Evolutionary conservation across 768 basidiomycete species (phyloP).

Genomic region (Boletus tylopilopsis): DNA sequence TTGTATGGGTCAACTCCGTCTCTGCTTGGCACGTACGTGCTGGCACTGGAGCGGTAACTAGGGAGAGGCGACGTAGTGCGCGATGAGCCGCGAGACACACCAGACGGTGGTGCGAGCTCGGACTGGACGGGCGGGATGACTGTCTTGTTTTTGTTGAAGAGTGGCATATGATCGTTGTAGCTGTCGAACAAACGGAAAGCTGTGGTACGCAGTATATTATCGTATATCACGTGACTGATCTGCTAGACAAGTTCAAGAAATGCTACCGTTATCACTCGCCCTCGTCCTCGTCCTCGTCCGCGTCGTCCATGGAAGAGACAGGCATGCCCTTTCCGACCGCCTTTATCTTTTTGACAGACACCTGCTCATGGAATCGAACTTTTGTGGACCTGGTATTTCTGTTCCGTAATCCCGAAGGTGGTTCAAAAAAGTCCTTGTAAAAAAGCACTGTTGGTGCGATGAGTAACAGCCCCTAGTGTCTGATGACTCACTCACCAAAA

Average conservation of each 20-base stretch:
- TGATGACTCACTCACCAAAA: slow-evolving; percentile 36
- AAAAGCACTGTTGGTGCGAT: slow-evolving; percentile 44
- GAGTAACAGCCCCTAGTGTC: background rate
- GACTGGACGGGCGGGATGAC: slow-evolving; percentile 65
- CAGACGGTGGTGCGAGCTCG: slow-evolving; percentile 24
- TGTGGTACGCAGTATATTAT: background rate
- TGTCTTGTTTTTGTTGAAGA: slow-evolving; percentile 62
- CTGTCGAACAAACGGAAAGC: slow-evolving; percentile 1
- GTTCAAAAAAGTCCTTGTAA: slow-evolving; percentile 81
- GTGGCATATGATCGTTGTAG: slow-evolving; percentile 17
- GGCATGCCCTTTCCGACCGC: slow-evolving; percentile 64
- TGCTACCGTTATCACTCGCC: slow-evolving; percentile 33
- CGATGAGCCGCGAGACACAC: slow-evolving; percentile 27
- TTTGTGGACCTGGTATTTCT: slow-evolving; percentile 30
- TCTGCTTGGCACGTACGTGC: slow-evolving; percentile 65
- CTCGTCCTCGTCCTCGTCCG: slow-evolving; percentile 36
- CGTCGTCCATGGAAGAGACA: slow-evolving; percentile 37
- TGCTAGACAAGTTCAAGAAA: no score
- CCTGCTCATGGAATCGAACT: slow-evolving; percentile 80
- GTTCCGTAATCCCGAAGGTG: slow-evolving; percentile 37
- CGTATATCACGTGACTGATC: slow-evolving; percentile 12
- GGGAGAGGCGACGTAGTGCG: slow-evolving; percentile 39
- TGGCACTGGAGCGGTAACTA: slow-evolving; percentile 48
- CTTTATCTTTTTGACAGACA: slow-evolving; percentile 78
- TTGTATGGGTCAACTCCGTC: slow-evolving; percentile 57